Base-by-base conservation (phyloP, 768 basidiomycete genomes). In the Lactarius psammicola region DNA sequence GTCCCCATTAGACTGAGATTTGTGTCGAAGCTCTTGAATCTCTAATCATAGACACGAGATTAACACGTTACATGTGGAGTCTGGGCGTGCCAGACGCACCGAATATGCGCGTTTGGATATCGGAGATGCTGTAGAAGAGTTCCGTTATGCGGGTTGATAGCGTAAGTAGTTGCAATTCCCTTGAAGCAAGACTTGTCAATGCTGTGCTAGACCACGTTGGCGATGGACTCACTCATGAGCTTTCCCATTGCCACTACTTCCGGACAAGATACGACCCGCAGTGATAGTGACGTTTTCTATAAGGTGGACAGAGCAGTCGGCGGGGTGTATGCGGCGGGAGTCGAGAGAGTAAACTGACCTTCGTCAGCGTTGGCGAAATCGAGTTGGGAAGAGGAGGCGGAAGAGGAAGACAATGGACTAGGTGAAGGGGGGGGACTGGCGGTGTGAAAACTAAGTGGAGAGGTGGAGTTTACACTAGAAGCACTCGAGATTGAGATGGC, bases 11-110 rank as follows among this genome's bases (percentile, higher is more conserved):
- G 85, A 81, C 69, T 91, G 88, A 20, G 89, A 88, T 71, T 89
- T 92, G 78, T 96, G 94, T 51, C 94, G 88, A 53, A 95, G 82
- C 75, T 96, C 94, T 76, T 96, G 92, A 59, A 95, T 94, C 78
- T 95, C 94, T 95, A 72, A 31, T 55, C 51, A 8, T 34, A 20
- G 20, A 54, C 4, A 26, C n/a, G 15, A 33, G 44, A 65, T 53
- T 28, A 44, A 49, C 62, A 38, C 9, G 28, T 42, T 42, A 34
- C 23, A 36, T 31, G 23, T 13, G 54, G n/a, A 40, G 31, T 8
- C 13, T 38, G 40, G 38, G 64, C 30, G 46, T 31, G 68, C 44
- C 18, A 36, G 20, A 64, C 84, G 66, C 74, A 92, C 92, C 92
- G 71, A 94, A 94, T 75, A 94, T 93, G 72, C 92, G 88, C 58